Base-by-base conservation (phyloP, 2,329 filamentous ascomycete genomes). In the Pseudohalonectria lignicola region DNA sequence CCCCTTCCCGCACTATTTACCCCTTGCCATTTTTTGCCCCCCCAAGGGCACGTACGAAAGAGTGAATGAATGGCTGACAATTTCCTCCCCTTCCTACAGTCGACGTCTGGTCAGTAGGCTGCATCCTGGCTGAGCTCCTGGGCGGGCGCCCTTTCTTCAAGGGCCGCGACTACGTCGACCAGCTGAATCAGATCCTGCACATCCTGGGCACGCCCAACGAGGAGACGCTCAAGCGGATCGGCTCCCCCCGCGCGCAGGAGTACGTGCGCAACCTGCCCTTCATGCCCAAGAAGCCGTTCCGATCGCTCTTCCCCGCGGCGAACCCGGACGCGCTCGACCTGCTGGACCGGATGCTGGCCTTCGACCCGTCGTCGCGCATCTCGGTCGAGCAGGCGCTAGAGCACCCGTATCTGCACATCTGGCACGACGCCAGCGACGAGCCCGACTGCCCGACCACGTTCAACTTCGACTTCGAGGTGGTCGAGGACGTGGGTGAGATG, bases 71-170 rank as follows among this genome's bases (percentile, higher is more conserved):
- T n/a, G n/a, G 12, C 30, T 13, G 31, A 25, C 19, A 26, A n/a
- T 17, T 31, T 37, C 34, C 13, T 17, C 19, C 13, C 30, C 47
- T 50, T 31, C 47, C 38, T 36, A n/a, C 30, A 96, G 90, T 98
- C 63, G 92, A 98, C 58, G 90, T 98, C 25, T 98, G 92, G 92
- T 98, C 92, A 8, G 90, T 98, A 31, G 92, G 92, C 44, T 98
- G 92, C 57, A 98, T 98, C 53, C 76, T 98, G 39, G 92, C 92
- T 39, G 92, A 98, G 62, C 78, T 98, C 11, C 78, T 98, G 26
- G 92, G 92, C 45, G 90, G 92, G 43, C 84, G 93, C 43, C 92
- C 92, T 31, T 98, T 98, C 73, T 96, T 98, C 74, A 98, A 98
- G 67, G 92, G 92, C 41, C 85, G 92, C 45, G 92, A 98, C 67